phyloP scores from a whole-genome alignment of 2,329 filamentous ascomycete species.

The Colletotrichum sp. region DNA sequence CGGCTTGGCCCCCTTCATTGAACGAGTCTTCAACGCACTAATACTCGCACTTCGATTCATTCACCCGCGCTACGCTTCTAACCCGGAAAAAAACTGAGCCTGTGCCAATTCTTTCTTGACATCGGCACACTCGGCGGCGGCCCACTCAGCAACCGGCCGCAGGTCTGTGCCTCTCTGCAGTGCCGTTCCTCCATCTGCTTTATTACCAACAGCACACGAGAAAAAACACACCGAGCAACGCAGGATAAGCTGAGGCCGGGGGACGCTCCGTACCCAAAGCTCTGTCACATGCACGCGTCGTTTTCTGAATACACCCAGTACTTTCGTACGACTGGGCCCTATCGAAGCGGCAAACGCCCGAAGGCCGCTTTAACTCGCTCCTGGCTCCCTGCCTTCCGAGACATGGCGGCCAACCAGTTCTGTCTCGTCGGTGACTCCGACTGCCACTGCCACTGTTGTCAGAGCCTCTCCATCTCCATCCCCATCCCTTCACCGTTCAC shows the following conservation, averaged over 20 bases:
- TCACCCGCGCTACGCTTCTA: neutral
- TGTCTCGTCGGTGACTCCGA: constrained; percentile 6
- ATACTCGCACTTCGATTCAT: neutral
- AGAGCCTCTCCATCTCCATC: neutral
- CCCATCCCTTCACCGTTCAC: neutral
- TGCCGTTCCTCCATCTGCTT: neutral
- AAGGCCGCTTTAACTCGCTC: neutral
- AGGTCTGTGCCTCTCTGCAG: neutral
- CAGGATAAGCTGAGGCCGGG: neutral
- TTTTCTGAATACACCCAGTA: neutral
- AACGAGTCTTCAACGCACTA: neutral
- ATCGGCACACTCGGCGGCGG: neutral
- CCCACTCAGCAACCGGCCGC: neutral
- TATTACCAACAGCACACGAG: neutral
- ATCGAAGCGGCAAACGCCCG: neutral
- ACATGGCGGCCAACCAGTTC: constrained; percentile 12
- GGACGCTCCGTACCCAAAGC: neutral
- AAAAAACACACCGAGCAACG: neutral
- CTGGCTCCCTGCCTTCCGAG: constrained; percentile 9
- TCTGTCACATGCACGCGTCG: constrained; percentile 7
- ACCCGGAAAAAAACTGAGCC: neutral
- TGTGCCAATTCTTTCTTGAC: neutral
- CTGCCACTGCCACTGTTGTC: neutral
- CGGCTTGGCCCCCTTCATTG: neutral
- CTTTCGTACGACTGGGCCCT: neutral